These are phyloP conservation scores for Aspergillus brasiliensis DNA, from an alignment of 2,329 filamentous ascomycete species.

Conservation along the genomic window DNA sequence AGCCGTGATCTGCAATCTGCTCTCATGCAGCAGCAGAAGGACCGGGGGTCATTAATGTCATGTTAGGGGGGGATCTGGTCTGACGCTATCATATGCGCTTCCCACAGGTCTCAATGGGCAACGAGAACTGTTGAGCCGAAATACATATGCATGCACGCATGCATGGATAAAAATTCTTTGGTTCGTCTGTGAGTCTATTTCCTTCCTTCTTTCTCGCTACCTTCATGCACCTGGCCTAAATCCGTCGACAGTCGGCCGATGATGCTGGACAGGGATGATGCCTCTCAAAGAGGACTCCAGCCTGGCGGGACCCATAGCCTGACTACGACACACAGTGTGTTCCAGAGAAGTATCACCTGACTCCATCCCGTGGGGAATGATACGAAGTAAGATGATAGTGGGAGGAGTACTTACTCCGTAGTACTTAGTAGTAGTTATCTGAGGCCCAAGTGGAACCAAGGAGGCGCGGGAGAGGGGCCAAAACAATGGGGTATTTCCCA, in stretches of 20 bases:
- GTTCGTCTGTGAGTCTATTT: constrained; percentile 7
- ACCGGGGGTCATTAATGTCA: constrained; percentile 7
- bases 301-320: neutral
- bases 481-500: neutral
- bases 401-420: too few species aligned
- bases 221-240: neutral
- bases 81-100: constrained; percentile 21
- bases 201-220: neutral
- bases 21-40: constrained; percentile 19
- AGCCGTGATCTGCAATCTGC: constrained; percentile 18
- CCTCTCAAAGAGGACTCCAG: neutral
- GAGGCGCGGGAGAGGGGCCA: neutral
- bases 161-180: constrained; percentile 5
- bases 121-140: constrained; percentile 15
- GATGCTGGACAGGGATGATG: neutral
- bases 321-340: neutral
- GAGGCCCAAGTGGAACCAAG: neutral
- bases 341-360: constrained; percentile 3
- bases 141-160: constrained; percentile 14
- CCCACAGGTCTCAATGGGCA: constrained; percentile 12
- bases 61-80: constrained; percentile 21
- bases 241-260: neutral
- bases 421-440: neutral
- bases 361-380: neutral
- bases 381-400: neutral